Evolutionary conservation across 164 flowering plant genomes (phyloP).

Genomic region (Stephania japonica): DNA sequence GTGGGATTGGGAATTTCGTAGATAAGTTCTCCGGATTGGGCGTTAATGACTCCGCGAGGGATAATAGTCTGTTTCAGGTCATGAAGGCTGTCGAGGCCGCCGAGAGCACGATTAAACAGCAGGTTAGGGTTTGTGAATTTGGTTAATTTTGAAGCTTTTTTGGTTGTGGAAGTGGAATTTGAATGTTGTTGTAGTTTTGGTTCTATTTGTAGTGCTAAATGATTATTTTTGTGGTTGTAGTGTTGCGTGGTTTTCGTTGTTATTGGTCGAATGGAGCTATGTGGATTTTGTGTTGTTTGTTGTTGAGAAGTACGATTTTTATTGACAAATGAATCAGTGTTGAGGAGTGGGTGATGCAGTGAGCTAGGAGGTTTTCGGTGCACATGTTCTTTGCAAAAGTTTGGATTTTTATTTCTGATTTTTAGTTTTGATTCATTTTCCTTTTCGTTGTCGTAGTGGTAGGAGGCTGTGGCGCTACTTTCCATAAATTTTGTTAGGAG

Average conservation of each 20-base stretch:
- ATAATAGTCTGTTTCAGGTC: slow-evolving; percentile 49
- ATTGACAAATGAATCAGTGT: background rate
- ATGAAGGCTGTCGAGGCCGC: slow-evolving; percentile 90
- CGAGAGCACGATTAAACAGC: slow-evolving; percentile 66
- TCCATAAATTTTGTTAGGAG: background rate
- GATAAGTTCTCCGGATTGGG: slow-evolving; percentile 41
- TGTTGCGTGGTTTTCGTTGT: background rate
- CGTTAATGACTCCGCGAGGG: slow-evolving; percentile 26
- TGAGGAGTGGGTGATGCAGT: background rate
- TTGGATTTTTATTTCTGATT: background rate
- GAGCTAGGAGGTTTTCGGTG: background rate
- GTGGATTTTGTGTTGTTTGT: no score
- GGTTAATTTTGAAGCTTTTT: no score
- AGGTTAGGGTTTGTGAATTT: slow-evolving; percentile 28
- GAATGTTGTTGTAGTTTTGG: background rate
- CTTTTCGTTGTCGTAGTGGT: background rate
- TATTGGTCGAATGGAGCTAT: background rate
- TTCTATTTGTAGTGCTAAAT: background rate
- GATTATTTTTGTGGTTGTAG: background rate
- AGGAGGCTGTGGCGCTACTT: background rate
- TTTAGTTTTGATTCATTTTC: background rate
- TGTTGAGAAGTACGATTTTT: no score
- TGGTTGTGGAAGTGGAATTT: background rate
- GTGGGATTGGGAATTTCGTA: slow-evolving; percentile 41
- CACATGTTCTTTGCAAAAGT: background rate